Conservation (phyloP, 805 yeast species). For the Wickerhamiella sergipiensis region DNA sequence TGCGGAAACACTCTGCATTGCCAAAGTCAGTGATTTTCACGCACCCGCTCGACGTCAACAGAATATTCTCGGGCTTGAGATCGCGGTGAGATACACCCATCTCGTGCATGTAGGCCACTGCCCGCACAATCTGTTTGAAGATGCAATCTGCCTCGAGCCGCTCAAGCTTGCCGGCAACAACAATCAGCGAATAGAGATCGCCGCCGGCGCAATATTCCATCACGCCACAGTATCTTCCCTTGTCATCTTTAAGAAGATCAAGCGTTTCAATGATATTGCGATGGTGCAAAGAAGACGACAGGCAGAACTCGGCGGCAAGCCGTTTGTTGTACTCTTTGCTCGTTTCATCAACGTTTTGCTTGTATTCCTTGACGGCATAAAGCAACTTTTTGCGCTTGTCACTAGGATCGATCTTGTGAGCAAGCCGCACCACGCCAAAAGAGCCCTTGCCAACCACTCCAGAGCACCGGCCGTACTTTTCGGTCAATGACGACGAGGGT, state of each 20-base stretch:
- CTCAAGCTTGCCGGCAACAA: conserved; percentile 39
- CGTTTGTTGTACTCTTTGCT: conserved; percentile 47
- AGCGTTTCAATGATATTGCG: conserved; percentile 61
- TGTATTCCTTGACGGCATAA: conserved; percentile 66
- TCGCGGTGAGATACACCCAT: conserved; percentile 92
- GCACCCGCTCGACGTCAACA: conserved; percentile 50
- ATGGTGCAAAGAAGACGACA: conserved; percentile 61
- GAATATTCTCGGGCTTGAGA: conserved; percentile 75
- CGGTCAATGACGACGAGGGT: conserved; percentile 44
- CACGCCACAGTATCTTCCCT: conserved; percentile 64
- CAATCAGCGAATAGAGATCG: conserved; percentile 50
- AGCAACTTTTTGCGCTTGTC: conserved; percentile 27
- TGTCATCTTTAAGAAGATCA: conserved; percentile 61
- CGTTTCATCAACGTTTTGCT: conserved; percentile 44
- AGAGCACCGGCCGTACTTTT: conserved; percentile 83
- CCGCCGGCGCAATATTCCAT: conserved; percentile 94
- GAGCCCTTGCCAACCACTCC: conserved; percentile 88
- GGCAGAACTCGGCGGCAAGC: conserved; percentile 79
- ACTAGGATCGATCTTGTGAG: conserved; percentile 43
- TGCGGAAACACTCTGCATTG: conserved; percentile 74
- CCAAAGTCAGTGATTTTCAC: conserved; percentile 76
- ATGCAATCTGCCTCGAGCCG: conserved; percentile 72
- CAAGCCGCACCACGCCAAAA: conserved; percentile 78
- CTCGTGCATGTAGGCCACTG: conserved; percentile 69
- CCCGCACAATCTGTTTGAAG: conserved; percentile 71